Evolutionary conservation across 116 monocot genomes (phyloP).

Genomic region (Trichopus zeylanicus): DNA sequence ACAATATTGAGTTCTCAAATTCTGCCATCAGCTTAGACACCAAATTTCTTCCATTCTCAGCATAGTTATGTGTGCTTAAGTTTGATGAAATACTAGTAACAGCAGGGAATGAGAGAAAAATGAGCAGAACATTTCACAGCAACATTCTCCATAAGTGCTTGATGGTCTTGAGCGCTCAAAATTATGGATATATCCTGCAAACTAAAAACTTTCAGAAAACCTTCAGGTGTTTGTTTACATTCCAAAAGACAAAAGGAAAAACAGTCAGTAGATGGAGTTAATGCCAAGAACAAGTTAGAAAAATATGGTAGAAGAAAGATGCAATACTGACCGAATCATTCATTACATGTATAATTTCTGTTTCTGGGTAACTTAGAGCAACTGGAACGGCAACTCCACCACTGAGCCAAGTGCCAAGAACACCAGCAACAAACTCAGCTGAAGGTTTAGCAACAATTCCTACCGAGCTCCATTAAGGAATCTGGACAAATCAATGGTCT

Average conservation of each 20-base stretch:
- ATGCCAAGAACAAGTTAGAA: constrained; percentile 3
- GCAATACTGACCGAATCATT: constrained; percentile 90
- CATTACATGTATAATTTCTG: constrained; percentile 93
- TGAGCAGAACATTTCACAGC: constrained; percentile 65
- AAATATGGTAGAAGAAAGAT: not conserved
- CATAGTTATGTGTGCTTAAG: constrained; percentile 11
- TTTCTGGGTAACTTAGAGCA: constrained; percentile 85
- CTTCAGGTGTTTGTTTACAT: not conserved
- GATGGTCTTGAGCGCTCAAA: constrained; percentile 87
- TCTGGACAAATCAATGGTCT: constrained; percentile 15
- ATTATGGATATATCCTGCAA: constrained; percentile 81
- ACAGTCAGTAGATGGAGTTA: not conserved
- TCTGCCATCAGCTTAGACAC: constrained; percentile 27
- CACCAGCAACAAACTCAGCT: constrained; percentile 87
- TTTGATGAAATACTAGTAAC: constrained; percentile 24
- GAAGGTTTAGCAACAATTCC: constrained; percentile 95
- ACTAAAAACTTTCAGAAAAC: constrained; percentile 4
- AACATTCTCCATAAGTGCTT: constrained; percentile 67
- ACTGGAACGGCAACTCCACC: constrained; percentile 97
- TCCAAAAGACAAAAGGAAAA: not conserved
- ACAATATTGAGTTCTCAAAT: constrained; percentile 24
- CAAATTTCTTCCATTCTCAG: constrained; percentile 14
- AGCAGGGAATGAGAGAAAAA: constrained; percentile 54
- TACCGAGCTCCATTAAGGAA: constrained; percentile 68
- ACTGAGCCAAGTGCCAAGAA: constrained; percentile 90